These are phyloP conservation scores for Camellia oleifera DNA, from an alignment of 179 eudicot genomes.

Conservation along the genomic window DNA sequence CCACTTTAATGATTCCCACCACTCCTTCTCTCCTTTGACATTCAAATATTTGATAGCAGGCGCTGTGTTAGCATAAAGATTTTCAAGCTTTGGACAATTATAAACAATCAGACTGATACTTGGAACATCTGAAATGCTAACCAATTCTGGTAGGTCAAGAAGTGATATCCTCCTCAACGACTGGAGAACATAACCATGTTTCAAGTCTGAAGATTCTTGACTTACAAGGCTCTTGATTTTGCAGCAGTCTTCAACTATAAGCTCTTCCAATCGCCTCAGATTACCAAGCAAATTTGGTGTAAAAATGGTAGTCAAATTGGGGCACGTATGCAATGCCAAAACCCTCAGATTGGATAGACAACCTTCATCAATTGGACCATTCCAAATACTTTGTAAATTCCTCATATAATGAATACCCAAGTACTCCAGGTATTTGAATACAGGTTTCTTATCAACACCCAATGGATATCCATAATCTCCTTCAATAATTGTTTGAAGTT, in stretches of 20 bases:
- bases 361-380: neutral
- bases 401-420: neutral
- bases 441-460: no score
- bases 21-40: no score
- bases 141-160: neutral
- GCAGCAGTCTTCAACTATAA: neutral
- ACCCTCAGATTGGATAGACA: neutral
- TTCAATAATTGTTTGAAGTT: neutral
- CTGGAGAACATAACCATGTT: neutral
- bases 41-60: no score
- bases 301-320: neutral
- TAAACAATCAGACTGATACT: neutral
- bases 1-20: neutral
- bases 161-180: constrained; percentile 8
- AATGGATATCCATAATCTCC: no score
- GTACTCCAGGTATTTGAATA: neutral
- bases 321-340: neutral
- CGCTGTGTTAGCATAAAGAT: no score
- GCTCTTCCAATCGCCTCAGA: neutral
- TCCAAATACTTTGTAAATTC: neutral
- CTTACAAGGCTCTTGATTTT: neutral
- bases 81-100: neutral
- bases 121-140: neutral
- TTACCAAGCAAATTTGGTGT: neutral
- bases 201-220: no score